Conservation (phyloP, 2,329 filamentous ascomycete species). For the Exophiala calicioides region DNA sequence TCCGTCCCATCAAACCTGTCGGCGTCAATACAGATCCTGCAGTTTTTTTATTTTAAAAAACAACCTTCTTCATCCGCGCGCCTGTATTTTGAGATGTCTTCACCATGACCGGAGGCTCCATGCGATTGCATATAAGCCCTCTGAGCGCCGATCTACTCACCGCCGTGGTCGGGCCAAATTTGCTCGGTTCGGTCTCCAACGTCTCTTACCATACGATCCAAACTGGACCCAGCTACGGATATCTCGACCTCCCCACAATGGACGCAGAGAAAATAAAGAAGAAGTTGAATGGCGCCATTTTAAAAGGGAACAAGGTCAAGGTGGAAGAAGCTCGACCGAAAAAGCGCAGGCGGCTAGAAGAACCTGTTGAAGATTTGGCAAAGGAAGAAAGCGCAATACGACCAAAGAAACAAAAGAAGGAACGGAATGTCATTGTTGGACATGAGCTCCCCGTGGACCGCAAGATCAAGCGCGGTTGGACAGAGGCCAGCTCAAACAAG, state of each 20-base stretch:
- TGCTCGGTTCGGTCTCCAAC: constrained; percentile 68
- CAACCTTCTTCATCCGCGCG: not conserved
- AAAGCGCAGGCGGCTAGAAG: constrained; percentile 50
- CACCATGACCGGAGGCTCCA: constrained; percentile 39
- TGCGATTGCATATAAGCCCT: constrained; percentile 82
- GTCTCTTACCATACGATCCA: constrained; percentile 85
- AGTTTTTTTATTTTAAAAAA: too few relatives aligned
- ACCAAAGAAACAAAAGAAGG: constrained; percentile 46
- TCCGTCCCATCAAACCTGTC: too few relatives aligned
- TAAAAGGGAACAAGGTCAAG: constrained; percentile 82
- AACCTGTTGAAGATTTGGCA: constrained; percentile 37
- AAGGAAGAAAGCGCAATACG: constrained; percentile 33
- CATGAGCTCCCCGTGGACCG: constrained; percentile 71
- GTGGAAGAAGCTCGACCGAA: constrained; percentile 77
- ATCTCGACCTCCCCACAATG: constrained; percentile 74
- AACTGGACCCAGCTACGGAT: constrained; percentile 87
- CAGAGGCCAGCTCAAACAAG: constrained; percentile 60
- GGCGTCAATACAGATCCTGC: too few relatives aligned
- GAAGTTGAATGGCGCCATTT: constrained; percentile 81
- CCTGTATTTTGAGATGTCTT: constrained; percentile 12
- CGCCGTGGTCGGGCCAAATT: constrained; percentile 68
- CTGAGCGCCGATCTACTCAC: constrained; percentile 72
- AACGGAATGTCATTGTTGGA: constrained; percentile 57
- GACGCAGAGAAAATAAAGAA: constrained; percentile 90
- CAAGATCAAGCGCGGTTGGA: constrained; percentile 88